A percentile compares a stretch with the other conserved stretches of the same genome.
phyloP scores from a whole-genome alignment of 371 early-diverging fungal genomes.

The Mortierella sp. region DNA sequence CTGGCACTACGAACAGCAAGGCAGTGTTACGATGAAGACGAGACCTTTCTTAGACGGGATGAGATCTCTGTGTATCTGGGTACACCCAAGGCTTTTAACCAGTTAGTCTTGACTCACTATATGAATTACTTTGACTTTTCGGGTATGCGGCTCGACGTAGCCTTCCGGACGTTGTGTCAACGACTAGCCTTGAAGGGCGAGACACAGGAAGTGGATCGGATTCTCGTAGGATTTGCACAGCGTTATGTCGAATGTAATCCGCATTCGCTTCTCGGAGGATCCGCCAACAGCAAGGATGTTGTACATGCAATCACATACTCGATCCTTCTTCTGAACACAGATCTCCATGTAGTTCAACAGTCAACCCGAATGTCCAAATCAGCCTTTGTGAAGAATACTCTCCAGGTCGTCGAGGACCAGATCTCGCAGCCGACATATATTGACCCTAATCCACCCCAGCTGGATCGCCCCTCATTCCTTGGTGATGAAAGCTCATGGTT shows the following conservation, averaged over 20 bases:
- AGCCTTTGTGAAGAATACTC: conserved; percentile 72
- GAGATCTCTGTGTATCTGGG: conserved; percentile 41
- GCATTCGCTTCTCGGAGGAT: conserved; percentile 61
- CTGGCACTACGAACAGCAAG: conserved; percentile 12
- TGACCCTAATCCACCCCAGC: too few relatives aligned
- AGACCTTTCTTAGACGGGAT: conserved; percentile 21
- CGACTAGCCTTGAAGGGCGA: conserved; percentile 89
- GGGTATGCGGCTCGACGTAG: conserved; percentile 77
- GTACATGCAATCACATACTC: conserved; percentile 91
- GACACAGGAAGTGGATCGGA: conserved; percentile 91
- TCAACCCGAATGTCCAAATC: conserved; percentile 68
- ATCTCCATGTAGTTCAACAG: conserved; percentile 86
- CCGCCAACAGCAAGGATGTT: conserved; percentile 60
- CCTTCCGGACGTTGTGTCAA: conserved; percentile 81
- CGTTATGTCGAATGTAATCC: conserved; percentile 88
- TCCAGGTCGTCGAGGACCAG: conserved; percentile 61
- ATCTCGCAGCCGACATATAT: conserved; percentile 1
- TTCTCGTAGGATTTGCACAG: conserved; percentile 82
- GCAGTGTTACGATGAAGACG: conserved; percentile 34
- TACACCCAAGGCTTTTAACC: conserved; percentile 56
- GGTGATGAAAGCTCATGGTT: too few relatives aligned
- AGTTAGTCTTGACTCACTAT: conserved; percentile 68
- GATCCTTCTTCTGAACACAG: conserved; percentile 90
- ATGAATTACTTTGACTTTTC: conserved; percentile 82
- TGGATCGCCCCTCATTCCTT: too few relatives aligned